Percentiles rank a stretch among this genome's conserved stretches.
phyloP scores from a whole-genome alignment of 1,139 yeast species.

The Saccharomyces hybrid region DNA sequence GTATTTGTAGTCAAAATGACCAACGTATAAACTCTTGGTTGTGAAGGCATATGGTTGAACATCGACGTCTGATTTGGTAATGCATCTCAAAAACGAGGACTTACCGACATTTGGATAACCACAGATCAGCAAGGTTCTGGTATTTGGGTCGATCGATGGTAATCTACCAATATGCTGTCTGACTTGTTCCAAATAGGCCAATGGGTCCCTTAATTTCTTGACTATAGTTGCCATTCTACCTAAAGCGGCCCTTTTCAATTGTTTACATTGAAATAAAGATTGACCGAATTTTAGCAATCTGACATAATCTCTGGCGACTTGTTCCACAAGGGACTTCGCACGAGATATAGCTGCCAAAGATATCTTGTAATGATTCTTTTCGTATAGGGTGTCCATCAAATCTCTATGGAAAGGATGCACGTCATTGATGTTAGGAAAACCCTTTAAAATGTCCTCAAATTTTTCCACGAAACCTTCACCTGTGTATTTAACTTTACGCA shows the following conservation, averaged over 20 bases:
- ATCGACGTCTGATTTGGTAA: conserved; percentile 97
- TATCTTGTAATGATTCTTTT: conserved; percentile 94
- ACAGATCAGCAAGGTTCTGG: conserved; percentile 93
- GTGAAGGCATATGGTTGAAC: conserved; percentile 99
- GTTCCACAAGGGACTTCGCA: conserved; percentile 91
- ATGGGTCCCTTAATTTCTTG: conserved; percentile 90
- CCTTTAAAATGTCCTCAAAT: conserved; percentile 72
- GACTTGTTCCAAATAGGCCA: conserved; percentile 90
- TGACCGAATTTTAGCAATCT: conserved; percentile 94
- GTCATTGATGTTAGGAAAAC: conserved; percentile 95
- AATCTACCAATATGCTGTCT: conserved; percentile 98
- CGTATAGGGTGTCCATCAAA: conserved; percentile 93
- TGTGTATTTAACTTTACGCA: conserved; percentile 94
- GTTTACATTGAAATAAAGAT: conserved; percentile 96
- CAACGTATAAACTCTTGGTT: conserved; percentile 89
- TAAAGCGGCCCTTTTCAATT: conserved; percentile 93
- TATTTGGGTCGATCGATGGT: conserved; percentile 96
- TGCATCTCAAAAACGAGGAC: conserved; percentile 85
- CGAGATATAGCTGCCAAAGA: conserved; percentile 93
- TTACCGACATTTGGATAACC: conserved; percentile 99
- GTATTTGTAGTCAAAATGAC: conserved; percentile 96
- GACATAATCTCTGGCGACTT: conserved; percentile 89
- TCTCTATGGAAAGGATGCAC: conserved; percentile 98
- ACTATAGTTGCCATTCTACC: conserved; percentile 99
- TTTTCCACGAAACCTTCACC: conserved; percentile 95